phyloP scores from a whole-genome alignment of 176 grass and related monocot species.

The Oryza longistaminata region DNA sequence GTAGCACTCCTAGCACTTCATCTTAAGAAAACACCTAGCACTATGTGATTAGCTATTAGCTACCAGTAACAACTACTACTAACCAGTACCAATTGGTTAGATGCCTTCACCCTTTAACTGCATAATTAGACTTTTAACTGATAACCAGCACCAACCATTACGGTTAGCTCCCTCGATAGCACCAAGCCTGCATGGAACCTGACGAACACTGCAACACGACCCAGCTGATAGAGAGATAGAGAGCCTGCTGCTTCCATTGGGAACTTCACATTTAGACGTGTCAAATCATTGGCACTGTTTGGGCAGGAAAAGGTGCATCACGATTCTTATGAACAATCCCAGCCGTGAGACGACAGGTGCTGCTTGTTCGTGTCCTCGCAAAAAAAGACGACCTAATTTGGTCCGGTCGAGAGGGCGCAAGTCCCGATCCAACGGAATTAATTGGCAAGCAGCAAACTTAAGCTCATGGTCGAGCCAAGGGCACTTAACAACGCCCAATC shows the following conservation, averaged over 20 bases:
- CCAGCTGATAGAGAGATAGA: not conserved
- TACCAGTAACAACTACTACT: no score
- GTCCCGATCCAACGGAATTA: constrained; percentile 34
- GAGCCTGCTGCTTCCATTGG: not conserved
- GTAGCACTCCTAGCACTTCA: not conserved
- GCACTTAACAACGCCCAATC: constrained; percentile 9
- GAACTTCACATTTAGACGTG: constrained; percentile 19
- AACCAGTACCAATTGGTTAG: not conserved
- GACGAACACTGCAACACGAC: not conserved
- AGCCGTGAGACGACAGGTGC: not conserved
- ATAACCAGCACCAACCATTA: not conserved
- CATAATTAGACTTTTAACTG: constrained; percentile 7
- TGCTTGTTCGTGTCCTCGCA: constrained; percentile 11
- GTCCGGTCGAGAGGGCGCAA: constrained; percentile 37
- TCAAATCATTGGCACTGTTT: constrained; percentile 47
- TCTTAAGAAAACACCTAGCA: not conserved
- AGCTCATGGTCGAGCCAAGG: not conserved
- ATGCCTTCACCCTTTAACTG: not conserved
- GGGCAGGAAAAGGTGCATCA: constrained; percentile 23
- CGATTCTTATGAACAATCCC: not conserved
- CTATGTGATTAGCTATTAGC: not conserved
- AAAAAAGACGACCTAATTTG: constrained; percentile 8
- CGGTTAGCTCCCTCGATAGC: not conserved
- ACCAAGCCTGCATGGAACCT: not conserved
- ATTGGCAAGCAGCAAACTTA: not conserved